Evolutionary conservation across 2,329 filamentous ascomycete species (phyloP).

Genomic region (Phaeosphaeriaceae sp.): DNA sequence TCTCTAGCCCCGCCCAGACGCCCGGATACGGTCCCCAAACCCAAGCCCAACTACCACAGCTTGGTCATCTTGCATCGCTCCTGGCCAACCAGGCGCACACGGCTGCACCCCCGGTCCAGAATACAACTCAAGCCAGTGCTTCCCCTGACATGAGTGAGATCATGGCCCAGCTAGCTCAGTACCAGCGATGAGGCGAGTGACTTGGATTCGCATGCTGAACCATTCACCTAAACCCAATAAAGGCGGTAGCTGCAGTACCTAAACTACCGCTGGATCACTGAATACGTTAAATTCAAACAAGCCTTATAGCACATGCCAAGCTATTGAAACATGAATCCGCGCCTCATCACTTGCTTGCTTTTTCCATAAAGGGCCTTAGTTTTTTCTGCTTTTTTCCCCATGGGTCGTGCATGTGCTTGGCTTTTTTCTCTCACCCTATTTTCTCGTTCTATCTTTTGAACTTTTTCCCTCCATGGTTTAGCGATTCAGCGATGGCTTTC

Average conservation of each 20-base stretch:
- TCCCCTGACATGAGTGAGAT: constrained; percentile 69
- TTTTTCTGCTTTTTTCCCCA: constrained; percentile 1
- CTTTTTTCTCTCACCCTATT: not conserved
- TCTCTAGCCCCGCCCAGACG: constrained; percentile 33
- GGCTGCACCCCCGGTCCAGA: constrained; percentile 39
- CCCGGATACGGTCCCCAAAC: constrained; percentile 28
- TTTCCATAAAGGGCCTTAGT: constrained; percentile 11
- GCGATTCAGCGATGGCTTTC: not conserved
- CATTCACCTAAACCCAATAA: not conserved
- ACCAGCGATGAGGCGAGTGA: constrained; percentile 58
- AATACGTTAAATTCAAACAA: not conserved
- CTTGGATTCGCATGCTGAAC: not conserved
- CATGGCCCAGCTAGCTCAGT: constrained; percentile 73
- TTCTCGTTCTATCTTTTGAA: not conserved
- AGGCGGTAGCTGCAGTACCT: too few relatives aligned
- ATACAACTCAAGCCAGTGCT: constrained; percentile 30
- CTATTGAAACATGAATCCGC: not conserved
- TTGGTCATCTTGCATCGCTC: constrained; percentile 35
- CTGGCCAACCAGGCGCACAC: constrained; percentile 32
- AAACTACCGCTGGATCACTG: too few relatives aligned
- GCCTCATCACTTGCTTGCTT: too few relatives aligned
- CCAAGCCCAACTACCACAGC: constrained; percentile 37
- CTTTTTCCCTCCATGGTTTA: not conserved
- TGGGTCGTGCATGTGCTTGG: constrained; percentile 11
- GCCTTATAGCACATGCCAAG: not conserved